Percentiles rank a stretch among this genome's conserved stretches.
Conservation (phyloP, 1,284 basidiomycete species). For the Leccinum fallax region DNA sequence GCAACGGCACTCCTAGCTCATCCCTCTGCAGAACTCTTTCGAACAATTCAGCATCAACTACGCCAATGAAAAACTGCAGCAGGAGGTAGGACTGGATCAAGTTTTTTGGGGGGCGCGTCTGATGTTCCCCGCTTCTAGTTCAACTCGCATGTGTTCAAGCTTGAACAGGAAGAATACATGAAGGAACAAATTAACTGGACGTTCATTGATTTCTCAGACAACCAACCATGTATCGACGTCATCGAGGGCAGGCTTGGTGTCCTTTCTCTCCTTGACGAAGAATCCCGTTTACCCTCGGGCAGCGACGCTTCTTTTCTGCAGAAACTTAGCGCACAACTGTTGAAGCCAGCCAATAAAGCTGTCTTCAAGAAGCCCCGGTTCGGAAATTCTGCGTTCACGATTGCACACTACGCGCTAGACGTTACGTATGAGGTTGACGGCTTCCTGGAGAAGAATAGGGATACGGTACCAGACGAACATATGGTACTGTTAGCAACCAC, state of each 20-base stretch:
- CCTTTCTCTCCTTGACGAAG: constrained; percentile 94
- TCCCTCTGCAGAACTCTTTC: constrained; percentile 78
- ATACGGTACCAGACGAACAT: constrained; percentile 98
- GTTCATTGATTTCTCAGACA: constrained; percentile 99
- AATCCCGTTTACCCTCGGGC: constrained; percentile 94
- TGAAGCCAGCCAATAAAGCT: constrained; percentile 83
- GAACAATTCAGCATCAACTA: constrained; percentile 99
- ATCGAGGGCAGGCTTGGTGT: constrained; percentile 98
- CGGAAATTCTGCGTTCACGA: constrained; percentile 95
- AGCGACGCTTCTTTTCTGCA: constrained; percentile 93
- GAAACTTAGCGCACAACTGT: constrained; percentile 89
- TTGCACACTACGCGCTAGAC: constrained; percentile 97
- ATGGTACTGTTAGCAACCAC: constrained; percentile 85
- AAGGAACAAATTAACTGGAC: constrained; percentile 99
- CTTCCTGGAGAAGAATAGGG: constrained; percentile 98
- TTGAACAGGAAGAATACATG: constrained; percentile 99
- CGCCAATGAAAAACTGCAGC: constrained; percentile 97
- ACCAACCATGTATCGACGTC: constrained; percentile 98
- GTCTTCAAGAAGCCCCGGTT: constrained; percentile 99
- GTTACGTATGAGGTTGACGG: constrained; percentile 99
- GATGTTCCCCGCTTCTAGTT: constrained; percentile 56
- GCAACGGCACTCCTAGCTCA: not conserved
- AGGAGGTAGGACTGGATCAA: constrained; percentile 66
- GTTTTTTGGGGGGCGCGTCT: constrained; percentile 8
- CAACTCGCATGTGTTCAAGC: constrained; percentile 98